These are phyloP conservation scores for Fusarium tuaranense DNA, from an alignment of 2,329 filamentous ascomycete species.

Conservation along the genomic window DNA sequence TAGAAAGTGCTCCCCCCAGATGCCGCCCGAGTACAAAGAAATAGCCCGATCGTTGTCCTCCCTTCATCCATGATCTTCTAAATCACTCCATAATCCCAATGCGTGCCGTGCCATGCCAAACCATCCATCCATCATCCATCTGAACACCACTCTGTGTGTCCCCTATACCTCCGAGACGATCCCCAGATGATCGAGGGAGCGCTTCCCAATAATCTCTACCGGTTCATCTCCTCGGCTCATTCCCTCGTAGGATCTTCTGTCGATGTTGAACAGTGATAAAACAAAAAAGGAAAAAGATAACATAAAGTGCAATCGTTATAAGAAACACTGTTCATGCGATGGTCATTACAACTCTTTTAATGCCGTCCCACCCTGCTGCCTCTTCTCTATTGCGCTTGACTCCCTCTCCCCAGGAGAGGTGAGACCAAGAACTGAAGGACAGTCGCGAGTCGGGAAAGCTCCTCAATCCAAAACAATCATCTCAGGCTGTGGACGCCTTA, in stretches of 20 bases:
- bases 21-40: conserved; percentile 35
- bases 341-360: conserved; percentile 57
- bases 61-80: conserved; percentile 37
- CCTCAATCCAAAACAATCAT: conserved; percentile 33
- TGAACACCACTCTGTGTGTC: conserved; percentile 25
- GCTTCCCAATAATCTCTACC: conserved; percentile 37
- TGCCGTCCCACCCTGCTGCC: conserved; percentile 39
- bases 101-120: conserved; percentile 37
- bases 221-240: conserved; percentile 31
- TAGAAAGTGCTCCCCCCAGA: conserved; percentile 31
- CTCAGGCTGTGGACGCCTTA: conserved; percentile 56
- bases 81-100: conserved; percentile 41
- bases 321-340: conserved; percentile 53
- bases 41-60: conserved; percentile 28
- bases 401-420: conserved; percentile 35
- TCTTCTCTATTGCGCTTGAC: conserved; percentile 22
- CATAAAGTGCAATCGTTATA: conserved; percentile 49
- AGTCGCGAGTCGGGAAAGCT: conserved; percentile 27
- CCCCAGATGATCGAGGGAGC: conserved; percentile 33
- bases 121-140: conserved; percentile 10
- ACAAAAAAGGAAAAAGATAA: conserved; percentile 42
- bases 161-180: conserved; percentile 33
- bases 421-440: conserved; percentile 23
- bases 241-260: conserved; percentile 35
- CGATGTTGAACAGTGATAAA: conserved; percentile 39